Base-by-base conservation (phyloP, 2,329 filamentous ascomycete species). In the Sarocladium oryzae region DNA sequence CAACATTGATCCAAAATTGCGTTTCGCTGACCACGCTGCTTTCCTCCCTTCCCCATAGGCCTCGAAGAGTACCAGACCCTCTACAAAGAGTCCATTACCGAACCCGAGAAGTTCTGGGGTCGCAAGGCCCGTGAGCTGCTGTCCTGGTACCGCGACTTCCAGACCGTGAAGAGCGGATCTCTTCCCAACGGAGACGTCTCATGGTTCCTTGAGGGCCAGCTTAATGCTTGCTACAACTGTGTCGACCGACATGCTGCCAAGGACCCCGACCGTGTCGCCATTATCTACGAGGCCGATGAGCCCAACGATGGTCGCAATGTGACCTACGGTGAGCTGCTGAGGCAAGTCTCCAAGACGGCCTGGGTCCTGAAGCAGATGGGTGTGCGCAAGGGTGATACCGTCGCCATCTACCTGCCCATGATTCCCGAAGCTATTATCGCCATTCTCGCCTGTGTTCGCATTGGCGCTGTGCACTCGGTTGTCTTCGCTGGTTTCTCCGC, bases 281-380 rank as follows among this genome's bases (percentile, higher is more conserved):
- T 99, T 72, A 96, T 97, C 74, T 99, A 97, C 76, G 93, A 99
- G 76, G 92, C 91, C 55, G 93, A 99, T 63, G 93, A 99, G 72
- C 82, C 86, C 37, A 78, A 72, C 51, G 87, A 95, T 66, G 91
- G 93, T 64, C 89, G 92, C 59, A 91, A 79, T 58, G 86, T 99
- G 68, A 93, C 89, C 57, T 99, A 97, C 62, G 82, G 86, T 61
- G 91, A 99, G 78, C 86, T 99, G 50, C 81, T 97, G 55, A 85
- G 90, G 57, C 83, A 99, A 69, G 92, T 99, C 49, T 96, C 86
- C 63, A 86, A 82, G 69, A 83, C 89, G 15, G 87, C 93, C 40
- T 89, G 89, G 75, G 86, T 88, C 21, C 79, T 99, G 60, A 96
- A 91, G 78, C 82, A 92, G 74, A 93, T 96, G 82, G 93, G 93